Evolutionary conservation across 2,329 filamentous ascomycete genomes (phyloP), one percentile per base, ranked within the genome.

Genomic region (Xylaria sp.): DNA sequence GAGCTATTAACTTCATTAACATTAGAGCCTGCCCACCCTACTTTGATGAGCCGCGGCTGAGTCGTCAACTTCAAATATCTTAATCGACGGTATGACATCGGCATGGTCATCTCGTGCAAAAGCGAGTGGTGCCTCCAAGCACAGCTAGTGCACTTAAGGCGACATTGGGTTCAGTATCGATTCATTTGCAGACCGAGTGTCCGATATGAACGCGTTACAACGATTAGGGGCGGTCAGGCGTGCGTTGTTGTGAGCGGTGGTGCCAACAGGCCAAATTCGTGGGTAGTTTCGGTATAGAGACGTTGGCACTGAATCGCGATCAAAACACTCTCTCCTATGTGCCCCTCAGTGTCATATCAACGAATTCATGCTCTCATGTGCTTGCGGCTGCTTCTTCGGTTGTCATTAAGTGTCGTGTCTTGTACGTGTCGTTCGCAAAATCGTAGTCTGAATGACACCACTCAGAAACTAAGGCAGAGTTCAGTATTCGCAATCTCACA

Each of bases 401-500:
- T 18, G 46, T 56, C 13, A 39, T 4, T 18, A 34, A 34, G 30
- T 35, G 9, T 46, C 10, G n/a, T 53, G 37, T 35, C 42, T 30
- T 10, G 8, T 9, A 10, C 13, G 23, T 54, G 23, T 48, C 48
- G 9, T 53, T 51, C 13, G 35, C 19, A 13, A 16, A 58, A 11
- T 4, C 2, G 19, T 51, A 4, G 4, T 19, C 16, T 50, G 5
- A 10, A 39, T 19, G 4, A 8, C 9, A 30, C 23, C 23, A 7
- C 51, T 65, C 52, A 65, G 48, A 65, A 65, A 58, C 63, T 65
- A 51, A 6, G 19, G 13, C 11, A 51, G 34, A 23, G 3, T 52
- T 61, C 52, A 58, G 51, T 19, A 46, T 51, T 39, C 23, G n/a
- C 51, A 1, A 37, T 50, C n/a, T 39, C 3, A 23, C 10, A 34